A percentile compares a stretch with the other conserved stretches of the same genome.
phyloP scores from a whole-genome alignment of 305 asterid species.

The Fraxinus greggii region DNA sequence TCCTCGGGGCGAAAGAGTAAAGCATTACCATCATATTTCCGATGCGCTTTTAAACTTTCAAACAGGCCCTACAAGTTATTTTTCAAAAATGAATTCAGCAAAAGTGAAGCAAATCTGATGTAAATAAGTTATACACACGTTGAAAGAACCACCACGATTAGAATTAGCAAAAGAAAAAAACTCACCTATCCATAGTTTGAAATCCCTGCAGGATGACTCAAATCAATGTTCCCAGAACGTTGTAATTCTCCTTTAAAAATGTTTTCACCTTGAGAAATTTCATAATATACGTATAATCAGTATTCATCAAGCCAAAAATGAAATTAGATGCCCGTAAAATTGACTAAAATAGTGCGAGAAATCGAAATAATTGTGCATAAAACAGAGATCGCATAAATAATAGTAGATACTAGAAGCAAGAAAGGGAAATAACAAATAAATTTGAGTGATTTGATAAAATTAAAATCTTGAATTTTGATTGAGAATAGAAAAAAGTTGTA shows the following conservation, averaged over 20 bases:
- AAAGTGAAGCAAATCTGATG: not conserved
- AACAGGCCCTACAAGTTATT: slow-evolving; percentile 63
- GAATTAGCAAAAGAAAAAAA: not conserved
- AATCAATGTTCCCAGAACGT: slow-evolving; percentile 89
- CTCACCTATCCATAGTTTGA: slow-evolving; percentile 89
- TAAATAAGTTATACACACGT: not conserved
- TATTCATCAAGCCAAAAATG: not conserved
- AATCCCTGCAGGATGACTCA: slow-evolving; percentile 88
- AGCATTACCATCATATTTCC: slow-evolving; percentile 69
- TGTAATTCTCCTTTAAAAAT: slow-evolving; percentile 73
- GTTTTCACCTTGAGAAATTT: slow-evolving; percentile 63
- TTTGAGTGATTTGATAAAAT: too few relatives aligned
- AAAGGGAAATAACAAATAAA: too few relatives aligned
- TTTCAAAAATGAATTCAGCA: not conserved
- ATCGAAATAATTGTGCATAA: too few relatives aligned
- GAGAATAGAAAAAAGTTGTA: too few relatives aligned
- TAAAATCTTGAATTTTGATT: too few relatives aligned
- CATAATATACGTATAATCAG: slow-evolving; percentile 87
- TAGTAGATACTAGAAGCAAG: too few relatives aligned
- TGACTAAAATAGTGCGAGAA: too few relatives aligned
- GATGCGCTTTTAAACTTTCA: slow-evolving; percentile 84
- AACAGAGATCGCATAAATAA: too few relatives aligned
- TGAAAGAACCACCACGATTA: too few relatives aligned
- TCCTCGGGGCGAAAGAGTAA: slow-evolving; percentile 87
- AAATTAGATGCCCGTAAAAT: too few relatives aligned